Base-by-base conservation (phyloP, 1,284 basidiomycete genomes). In the Cryptococcus neoformans region DNA sequence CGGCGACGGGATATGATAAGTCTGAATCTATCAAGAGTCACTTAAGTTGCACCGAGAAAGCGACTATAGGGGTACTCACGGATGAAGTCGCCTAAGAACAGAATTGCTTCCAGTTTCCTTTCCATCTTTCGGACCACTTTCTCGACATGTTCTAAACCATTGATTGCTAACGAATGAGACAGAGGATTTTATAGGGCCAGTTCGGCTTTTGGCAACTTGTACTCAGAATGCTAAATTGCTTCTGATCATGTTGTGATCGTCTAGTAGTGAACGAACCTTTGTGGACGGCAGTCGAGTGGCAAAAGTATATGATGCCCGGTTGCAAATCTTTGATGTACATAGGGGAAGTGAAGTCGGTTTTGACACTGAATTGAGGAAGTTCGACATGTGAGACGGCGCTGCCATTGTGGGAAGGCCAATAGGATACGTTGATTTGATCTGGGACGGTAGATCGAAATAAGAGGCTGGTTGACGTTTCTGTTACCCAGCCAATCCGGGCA, bases 71-170 rank as follows among this genome's bases (percentile, higher is more conserved):
- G 6, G 7, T 5, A 54, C 57, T 44, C 44, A 58, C 57, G 55
- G 37, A 58, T 58, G 57, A 58, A 58, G 28, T 58, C 57, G 16
- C 57, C 57, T 37, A 58, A 38, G 40, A 58, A 58, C 16, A 58
- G 45, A 53, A 55, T 51, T 5, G 49, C 57, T 44, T 58, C 57
- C 34, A 53, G 57, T 37, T 28, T 47, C 12, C 35, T 16, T 8
- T 35, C 38, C 57, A 58, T 54, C 17, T 17, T 35, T 9, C 40
- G 14, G 10, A 54, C 41, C 21, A 35, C 17, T 1, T 47, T 51
- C 16, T 58, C 47, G 34, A 55, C 16, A 55, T 58, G 49, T 9
- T 38, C 44, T 10, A 54, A 38, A 12, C 57, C 57, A 12, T 38
- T 12, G 8, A 58, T 54, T 9, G 36, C 34, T 12, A 58, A 38